Base-by-base conservation (phyloP, 805 yeast genomes). In the Candida adriatica region DNA sequence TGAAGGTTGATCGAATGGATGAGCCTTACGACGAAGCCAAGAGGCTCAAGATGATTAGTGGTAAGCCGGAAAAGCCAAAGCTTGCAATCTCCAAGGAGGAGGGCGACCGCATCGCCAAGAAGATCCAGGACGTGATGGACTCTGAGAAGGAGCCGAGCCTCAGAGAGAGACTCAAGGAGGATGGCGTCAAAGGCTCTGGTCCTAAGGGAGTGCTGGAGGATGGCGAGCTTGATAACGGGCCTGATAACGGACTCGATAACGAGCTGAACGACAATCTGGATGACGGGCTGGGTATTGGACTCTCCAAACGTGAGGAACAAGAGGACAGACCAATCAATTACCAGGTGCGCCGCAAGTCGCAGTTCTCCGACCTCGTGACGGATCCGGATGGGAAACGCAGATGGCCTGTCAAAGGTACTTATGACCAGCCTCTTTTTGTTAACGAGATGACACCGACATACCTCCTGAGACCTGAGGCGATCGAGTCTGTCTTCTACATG, bases 401-500 rank as follows among this genome's bases (percentile, higher is more conserved):
- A 2, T 42, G 47, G 49, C 17, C 28, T 4, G 38, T 32, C 2
- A 35, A 29, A 4, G n/a, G 22, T 2, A 24, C 37, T 48, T 26
- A 29, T 8, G 35, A 49, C n/a, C 49, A 50, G 19, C 59, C 61
- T 8, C 26, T 55, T 1, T 49, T 55, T 45, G 54, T 63, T 11
- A 42, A 61, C 16, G 48, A 49, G 42, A 43, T 61, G 23, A 56
- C 59, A 14, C 51, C 66, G 3, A 37, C 58, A 27, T 71, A 62
- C 37, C 51, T 70, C n/a, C 51, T 77, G 15, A 61, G 80, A 15
- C 79, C 84, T 0, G 79, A 75, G 45, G 67, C 76, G 13, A 65
- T 77, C 27, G 82, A 77, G 47, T 70, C 81, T 0, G 61, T 79
- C 4, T 71, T 71, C 42, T 66, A 70, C 45, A 56, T 76, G 56